phyloP scores from a whole-genome alignment of 768 basidiomycete genomes.

The Sporobolomyces phaffii region DNA sequence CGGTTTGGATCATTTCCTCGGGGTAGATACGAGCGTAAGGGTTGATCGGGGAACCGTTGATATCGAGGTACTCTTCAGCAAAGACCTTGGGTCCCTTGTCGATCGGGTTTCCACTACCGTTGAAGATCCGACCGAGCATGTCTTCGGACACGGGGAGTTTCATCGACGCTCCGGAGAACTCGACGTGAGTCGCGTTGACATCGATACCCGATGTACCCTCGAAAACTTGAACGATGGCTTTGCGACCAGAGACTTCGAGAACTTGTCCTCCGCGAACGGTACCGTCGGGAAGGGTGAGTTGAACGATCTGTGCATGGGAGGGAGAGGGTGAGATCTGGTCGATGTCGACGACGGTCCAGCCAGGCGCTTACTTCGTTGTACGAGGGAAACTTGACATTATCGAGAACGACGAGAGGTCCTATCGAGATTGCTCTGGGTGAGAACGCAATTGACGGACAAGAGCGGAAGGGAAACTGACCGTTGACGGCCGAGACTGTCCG shows the following conservation, averaged over 20 bases:
- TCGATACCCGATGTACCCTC: slow-evolving; percentile 97
- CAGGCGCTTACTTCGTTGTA: slow-evolving; percentile 78
- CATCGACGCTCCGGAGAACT: slow-evolving; percentile 98
- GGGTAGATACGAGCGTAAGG: slow-evolving; percentile 98
- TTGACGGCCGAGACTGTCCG: slow-evolving; percentile 98
- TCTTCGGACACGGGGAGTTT: slow-evolving; percentile 97
- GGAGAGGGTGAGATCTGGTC: too few species aligned
- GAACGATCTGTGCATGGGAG: slow-evolving; percentile 57
- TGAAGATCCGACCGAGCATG: slow-evolving; percentile 98
- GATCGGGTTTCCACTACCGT: slow-evolving; percentile 95
- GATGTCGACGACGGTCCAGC: too few species aligned
- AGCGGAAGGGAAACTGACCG: slow-evolving; percentile 53
- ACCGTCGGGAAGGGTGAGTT: slow-evolving; percentile 89
- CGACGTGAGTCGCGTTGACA: slow-evolving; percentile 93
- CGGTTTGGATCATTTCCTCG: slow-evolving; percentile 99
- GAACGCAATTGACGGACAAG: slow-evolving; percentile 2
- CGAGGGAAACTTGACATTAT: slow-evolving; percentile 98
- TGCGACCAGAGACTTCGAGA: slow-evolving; percentile 95
- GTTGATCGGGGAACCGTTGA: slow-evolving; percentile 98
- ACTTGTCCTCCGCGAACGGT: slow-evolving; percentile 93
- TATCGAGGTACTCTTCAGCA: slow-evolving; percentile 98
- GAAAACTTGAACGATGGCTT: slow-evolving; percentile 98
- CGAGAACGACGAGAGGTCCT: slow-evolving; percentile 85
- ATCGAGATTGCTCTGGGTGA: slow-evolving; percentile 43
- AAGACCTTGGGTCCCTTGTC: slow-evolving; percentile 98